Percentiles rank a stretch among this genome's conserved stretches.
These are phyloP conservation scores for Erigeron canadensis DNA, from an alignment of 129 eudicot genomes.

Conservation along the genomic window DNA sequence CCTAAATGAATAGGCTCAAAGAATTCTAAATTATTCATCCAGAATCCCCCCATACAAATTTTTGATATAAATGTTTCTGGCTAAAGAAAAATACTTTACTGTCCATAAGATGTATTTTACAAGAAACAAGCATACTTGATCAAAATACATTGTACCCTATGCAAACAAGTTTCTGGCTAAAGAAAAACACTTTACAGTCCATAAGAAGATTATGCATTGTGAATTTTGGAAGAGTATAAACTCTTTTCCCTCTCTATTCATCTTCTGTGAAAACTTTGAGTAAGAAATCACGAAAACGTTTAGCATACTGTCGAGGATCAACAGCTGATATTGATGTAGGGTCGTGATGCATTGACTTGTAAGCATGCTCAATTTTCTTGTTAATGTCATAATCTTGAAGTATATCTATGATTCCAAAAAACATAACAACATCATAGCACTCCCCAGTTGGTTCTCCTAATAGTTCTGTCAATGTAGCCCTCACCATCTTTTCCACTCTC, in stretches of 20 bases:
- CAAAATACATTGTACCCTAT: conserved; percentile 12
- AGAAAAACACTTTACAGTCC: too few relatives aligned
- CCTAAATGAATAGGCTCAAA: too few relatives aligned
- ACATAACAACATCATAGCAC: conserved; percentile 76
- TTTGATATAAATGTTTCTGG: not conserved
- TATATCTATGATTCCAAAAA: conserved; percentile 90
- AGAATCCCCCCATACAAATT: too few relatives aligned
- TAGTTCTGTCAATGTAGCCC: conserved; percentile 56
- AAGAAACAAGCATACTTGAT: conserved; percentile 2
- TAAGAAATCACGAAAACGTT: conserved; percentile 82
- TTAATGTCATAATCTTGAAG: conserved; percentile 95
- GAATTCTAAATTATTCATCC: not conserved
- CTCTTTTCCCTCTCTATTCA: conserved; percentile 29
- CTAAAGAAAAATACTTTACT: not conserved
- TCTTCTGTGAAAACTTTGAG: conserved; percentile 74
- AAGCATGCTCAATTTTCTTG: conserved; percentile 92
- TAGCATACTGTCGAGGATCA: conserved; percentile 90
- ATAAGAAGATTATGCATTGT: not conserved
- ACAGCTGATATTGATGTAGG: conserved; percentile 90
- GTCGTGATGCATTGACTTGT: conserved; percentile 89
- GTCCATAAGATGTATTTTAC: not conserved
- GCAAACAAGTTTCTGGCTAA: not conserved
- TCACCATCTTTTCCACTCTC: conserved; percentile 66
- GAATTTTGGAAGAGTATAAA: not conserved
- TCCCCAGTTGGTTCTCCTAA: conserved; percentile 88